Evolutionary conservation across 2,329 filamentous ascomycete genomes (phyloP).

Genomic region (Diplodia seriata): DNA sequence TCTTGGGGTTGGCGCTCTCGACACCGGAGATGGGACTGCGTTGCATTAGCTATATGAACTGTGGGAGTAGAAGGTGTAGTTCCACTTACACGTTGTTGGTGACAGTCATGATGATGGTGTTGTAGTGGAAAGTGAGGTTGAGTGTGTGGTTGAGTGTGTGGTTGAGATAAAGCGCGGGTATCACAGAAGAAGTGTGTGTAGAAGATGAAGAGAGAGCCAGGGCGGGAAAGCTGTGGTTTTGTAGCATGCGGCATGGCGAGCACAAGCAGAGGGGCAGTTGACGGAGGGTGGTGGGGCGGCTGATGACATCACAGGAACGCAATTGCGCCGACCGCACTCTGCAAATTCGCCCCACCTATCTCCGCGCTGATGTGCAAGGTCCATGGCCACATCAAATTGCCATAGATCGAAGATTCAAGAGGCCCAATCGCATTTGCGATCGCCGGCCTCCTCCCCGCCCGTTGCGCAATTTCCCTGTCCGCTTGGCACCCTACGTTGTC

Average conservation of each 20-base stretch:
- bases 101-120: slow-evolving; percentile 23
- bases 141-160: too few species aligned
- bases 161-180: not conserved
- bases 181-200: not conserved
- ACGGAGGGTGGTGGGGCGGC: slow-evolving; percentile 25
- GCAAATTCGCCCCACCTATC: slow-evolving; percentile 10
- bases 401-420: slow-evolving; percentile 30
- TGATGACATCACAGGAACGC: slow-evolving; percentile 19
- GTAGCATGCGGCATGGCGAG: slow-evolving; percentile 1
- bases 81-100: slow-evolving; percentile 26
- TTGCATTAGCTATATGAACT: not conserved
- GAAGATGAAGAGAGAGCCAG: not conserved
- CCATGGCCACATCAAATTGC: slow-evolving; percentile 1
- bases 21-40: slow-evolving; percentile 71
- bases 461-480: slow-evolving; percentile 9
- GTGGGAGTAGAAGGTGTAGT: too few species aligned
- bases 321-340: not conserved
- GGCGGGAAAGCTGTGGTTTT: not conserved
- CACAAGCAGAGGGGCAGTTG: not conserved
- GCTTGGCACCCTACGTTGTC: not conserved
- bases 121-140: slow-evolving; percentile 1
- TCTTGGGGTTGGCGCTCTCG: slow-evolving; percentile 79
- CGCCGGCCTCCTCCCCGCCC: slow-evolving; percentile 3
- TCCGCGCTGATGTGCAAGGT: slow-evolving; percentile 22
- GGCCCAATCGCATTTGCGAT: slow-evolving; percentile 17